These are phyloP conservation scores for Blastomyces emzantsi DNA, from an alignment of 2,329 filamentous ascomycete species.

Conservation along the genomic window DNA sequence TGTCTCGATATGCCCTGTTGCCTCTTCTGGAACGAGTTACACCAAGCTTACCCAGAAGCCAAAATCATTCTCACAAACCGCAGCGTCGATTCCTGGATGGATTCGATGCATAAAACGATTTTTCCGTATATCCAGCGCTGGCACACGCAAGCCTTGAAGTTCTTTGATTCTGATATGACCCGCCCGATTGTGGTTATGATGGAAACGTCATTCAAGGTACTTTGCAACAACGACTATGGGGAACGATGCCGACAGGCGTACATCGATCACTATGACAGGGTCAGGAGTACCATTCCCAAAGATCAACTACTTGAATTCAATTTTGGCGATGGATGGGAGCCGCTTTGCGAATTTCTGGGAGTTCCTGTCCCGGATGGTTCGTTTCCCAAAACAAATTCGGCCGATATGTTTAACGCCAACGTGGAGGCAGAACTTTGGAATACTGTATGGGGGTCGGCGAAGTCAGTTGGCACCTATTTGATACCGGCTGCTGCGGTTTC, in stretches of 20 bases:
- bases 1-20: constrained; percentile 10
- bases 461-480: constrained; percentile 1
- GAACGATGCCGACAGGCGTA: constrained; percentile 51
- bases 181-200: constrained; percentile 4
- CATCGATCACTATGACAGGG: constrained; percentile 46
- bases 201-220: constrained; percentile 40
- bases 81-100: constrained; percentile 56
- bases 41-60: constrained; percentile 63
- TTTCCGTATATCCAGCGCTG: constrained; percentile 6
- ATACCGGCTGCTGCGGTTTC: background rate
- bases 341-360: constrained; percentile 48
- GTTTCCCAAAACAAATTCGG: constrained; percentile 34
- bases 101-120: constrained; percentile 25
- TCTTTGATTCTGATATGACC: constrained; percentile 46
- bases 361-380: constrained; percentile 43
- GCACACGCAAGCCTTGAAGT: constrained; percentile 3
- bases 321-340: constrained; percentile 42
- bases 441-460: background rate
- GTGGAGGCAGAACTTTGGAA: constrained; percentile 6
- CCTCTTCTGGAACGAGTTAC: constrained; percentile 56
- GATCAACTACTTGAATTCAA: constrained; percentile 47
- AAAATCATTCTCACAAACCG: constrained; percentile 61
- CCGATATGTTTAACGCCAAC: constrained; percentile 20
- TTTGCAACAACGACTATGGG: constrained; percentile 10
- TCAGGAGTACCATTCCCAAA: constrained; percentile 40